These are phyloP conservation scores for Mycena citricolor DNA, from an alignment of 1,284 basidiomycete species.

Conservation along the genomic window DNA sequence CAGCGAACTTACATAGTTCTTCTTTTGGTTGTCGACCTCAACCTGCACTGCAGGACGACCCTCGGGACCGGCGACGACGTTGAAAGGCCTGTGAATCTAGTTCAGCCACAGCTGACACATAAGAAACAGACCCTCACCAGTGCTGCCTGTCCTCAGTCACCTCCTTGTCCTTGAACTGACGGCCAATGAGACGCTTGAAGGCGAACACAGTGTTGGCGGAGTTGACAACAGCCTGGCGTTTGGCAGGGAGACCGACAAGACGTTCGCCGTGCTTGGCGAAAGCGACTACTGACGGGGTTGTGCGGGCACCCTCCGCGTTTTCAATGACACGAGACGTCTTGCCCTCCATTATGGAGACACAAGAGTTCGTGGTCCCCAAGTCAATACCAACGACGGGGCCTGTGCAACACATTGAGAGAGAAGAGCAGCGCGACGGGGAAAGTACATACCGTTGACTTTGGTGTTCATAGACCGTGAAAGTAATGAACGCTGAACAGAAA, in stretches of 20 bases:
- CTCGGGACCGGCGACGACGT: conserved; percentile 71
- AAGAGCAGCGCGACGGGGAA: conserved; percentile 7
- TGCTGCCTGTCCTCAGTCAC: conserved; percentile 89
- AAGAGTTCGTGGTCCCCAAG: conserved; percentile 88
- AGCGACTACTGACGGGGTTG: conserved; percentile 97
- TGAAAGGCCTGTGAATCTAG: conserved; percentile 65
- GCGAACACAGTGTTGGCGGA: conserved; percentile 92
- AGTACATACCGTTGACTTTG: conserved; percentile 67
- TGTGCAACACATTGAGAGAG: conserved; percentile 28
- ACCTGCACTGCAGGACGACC: conserved; percentile 78
- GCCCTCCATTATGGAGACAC: conserved; percentile 95
- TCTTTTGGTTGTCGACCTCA: conserved; percentile 70
- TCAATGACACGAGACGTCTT: conserved; percentile 94
- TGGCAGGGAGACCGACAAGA: conserved; percentile 93
- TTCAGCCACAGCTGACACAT: too few relatives aligned
- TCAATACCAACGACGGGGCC: conserved; percentile 85
- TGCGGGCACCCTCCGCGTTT: conserved; percentile 96
- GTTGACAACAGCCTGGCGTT: conserved; percentile 98
- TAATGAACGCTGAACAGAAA: conserved; percentile 57
- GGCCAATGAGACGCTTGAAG: conserved; percentile 96
- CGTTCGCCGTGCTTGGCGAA: conserved; percentile 96
- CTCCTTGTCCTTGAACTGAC: conserved; percentile 91
- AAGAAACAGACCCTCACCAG: conserved; percentile 46
- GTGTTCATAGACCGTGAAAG: conserved; percentile 82
- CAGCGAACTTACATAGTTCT: conserved; percentile 57